Evolutionary conservation across 495 filamentous ascomycete species (phyloP), one percentile per base, ranked within the genome.

Genomic region (Amniculicola lignicola): DNA sequence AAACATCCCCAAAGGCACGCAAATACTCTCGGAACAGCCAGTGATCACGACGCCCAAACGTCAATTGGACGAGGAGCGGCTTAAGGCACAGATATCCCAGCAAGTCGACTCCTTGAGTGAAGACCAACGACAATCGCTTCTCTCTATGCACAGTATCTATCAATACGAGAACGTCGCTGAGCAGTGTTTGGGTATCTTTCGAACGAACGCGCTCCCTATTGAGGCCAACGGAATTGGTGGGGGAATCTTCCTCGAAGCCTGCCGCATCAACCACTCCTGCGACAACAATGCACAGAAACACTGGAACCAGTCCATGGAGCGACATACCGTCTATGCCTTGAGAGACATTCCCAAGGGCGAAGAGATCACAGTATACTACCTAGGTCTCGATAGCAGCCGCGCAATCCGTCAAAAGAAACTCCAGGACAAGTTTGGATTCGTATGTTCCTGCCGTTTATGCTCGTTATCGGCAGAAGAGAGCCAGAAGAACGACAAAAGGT

Each of bases 81-180:
- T 45, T 67, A 41, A 65, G 71, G 40, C 33, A 51, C 33, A 62
- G 63, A 45, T 50, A 74, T 41, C 66, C 67, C 5, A 50, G 44
- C 21, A 66, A 64, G 29, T 64, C 73, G 22, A 66, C 64, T 40
- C 51, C 54, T 10, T 63, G 69, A 19, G 68, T 37, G 58, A 65
- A 18, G 57, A 68, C 29, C 74, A 76, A 61, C 68, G 70, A 36
- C 52, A 66, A 24, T 44, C 51, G 40, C 75, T 75, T 54, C 60
- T 75, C 29, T 63, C 49, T 28, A 63, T 77, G 7, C 67, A 70
- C 54, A 78, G 77, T 57, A 70, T 70, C 59, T 71, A 65, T 51
- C 70, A 70, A 52, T 35, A 41, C 67, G 24, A 49, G 53, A 61
- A 36, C 31, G 38, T 50, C 22, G 15, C 39, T 29, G 31, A 54